phyloP scores from a whole-genome alignment of 257 asterid genomes.

The Solanum pinnatisectum region DNA sequence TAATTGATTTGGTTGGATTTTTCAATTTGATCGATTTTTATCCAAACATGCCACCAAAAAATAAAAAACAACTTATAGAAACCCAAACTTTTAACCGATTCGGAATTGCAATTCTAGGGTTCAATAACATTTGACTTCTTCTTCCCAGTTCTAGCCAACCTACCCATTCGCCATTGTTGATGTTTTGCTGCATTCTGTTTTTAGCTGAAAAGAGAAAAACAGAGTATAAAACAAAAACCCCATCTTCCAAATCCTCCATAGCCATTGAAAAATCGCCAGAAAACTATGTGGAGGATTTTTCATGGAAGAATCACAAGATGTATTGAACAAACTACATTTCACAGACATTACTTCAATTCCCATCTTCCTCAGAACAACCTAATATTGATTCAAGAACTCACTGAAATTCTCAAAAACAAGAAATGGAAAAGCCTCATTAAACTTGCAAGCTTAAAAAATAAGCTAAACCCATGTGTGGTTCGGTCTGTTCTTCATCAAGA shows the following conservation, averaged over 20 bases:
- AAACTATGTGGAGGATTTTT: slow-evolving; percentile 2
- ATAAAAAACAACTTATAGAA: background rate
- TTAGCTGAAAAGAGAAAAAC: background rate
- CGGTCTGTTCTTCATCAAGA: background rate
- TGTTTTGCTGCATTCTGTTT: background rate
- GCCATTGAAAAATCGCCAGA: background rate
- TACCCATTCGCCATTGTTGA: background rate
- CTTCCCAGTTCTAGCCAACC: background rate
- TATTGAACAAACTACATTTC: background rate
- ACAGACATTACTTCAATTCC: background rate
- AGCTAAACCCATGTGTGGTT: slow-evolving; percentile 5
- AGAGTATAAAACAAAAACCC: background rate
- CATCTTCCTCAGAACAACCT: background rate
- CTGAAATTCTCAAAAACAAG: background rate
- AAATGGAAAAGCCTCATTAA: slow-evolving; percentile 1
- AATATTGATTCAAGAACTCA: slow-evolving; percentile 5
- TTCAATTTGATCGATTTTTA: no score
- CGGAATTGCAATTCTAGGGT: background rate
- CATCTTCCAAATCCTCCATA: background rate
- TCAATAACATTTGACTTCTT: background rate
- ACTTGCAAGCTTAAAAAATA: background rate
- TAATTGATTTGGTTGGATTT: no score
- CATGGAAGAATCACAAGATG: background rate
- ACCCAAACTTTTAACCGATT: background rate
- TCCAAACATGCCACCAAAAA: background rate